phyloP scores from a whole-genome alignment of 495 filamentous ascomycete genomes.

The Tuber aestivum region DNA sequence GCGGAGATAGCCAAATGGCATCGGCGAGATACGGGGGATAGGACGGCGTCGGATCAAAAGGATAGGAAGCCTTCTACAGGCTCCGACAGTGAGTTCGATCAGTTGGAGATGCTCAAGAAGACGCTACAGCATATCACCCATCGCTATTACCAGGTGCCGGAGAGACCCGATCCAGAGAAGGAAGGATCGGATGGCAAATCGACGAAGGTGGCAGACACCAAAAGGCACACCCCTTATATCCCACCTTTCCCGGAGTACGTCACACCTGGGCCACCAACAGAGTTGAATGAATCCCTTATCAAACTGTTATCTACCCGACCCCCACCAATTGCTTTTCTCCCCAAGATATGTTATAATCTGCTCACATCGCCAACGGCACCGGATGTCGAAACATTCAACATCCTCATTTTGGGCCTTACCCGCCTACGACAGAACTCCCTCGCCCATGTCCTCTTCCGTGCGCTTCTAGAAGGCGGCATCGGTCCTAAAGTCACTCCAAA shows the following conservation, averaged over 20 bases:
- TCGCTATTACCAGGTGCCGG: conserved; percentile 22
- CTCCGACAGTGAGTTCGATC: not conserved
- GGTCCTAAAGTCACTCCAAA: conserved; percentile 24
- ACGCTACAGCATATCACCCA: conserved; percentile 27
- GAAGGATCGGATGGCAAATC: not conserved
- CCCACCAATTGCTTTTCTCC: conserved; percentile 23
- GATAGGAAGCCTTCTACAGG: not conserved
- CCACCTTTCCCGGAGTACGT: conserved; percentile 38
- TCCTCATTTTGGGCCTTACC: conserved; percentile 56
- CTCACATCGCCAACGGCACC: conserved; percentile 55
- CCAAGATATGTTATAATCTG: conserved; percentile 62
- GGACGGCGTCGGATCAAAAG: not conserved
- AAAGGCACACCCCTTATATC: conserved; percentile 21
- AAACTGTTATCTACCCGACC: conserved; percentile 31
- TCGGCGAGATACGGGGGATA: not conserved
- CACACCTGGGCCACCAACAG: not conserved
- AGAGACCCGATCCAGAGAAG: not conserved
- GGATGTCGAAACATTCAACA: conserved; percentile 60
- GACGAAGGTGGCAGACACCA: not conserved
- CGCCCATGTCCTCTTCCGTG: conserved; percentile 49
- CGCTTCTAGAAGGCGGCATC: conserved; percentile 25
- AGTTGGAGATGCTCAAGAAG: conserved; percentile 24
- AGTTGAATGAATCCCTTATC: conserved; percentile 31
- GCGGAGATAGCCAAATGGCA: not conserved
- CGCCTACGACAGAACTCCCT: conserved; percentile 50